Evolutionary conservation across 73 alveolate genomes (phyloP), one percentile per base, ranked within the genome.

Genomic region (Paramecium caudatum): DNA sequence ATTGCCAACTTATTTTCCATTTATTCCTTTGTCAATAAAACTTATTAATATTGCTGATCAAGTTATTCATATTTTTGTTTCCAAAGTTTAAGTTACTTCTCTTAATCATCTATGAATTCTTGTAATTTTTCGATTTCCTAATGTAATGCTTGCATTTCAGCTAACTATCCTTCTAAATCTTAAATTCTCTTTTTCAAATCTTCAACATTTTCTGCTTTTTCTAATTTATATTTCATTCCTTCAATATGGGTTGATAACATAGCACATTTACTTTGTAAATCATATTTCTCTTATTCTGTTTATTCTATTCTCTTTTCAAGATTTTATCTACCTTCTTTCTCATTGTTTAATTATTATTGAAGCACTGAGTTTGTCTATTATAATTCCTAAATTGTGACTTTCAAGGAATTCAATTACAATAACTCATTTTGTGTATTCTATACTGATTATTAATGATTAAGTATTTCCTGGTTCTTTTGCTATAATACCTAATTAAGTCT

Each of bases 231-330:
- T 12, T 74, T 41, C 88, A 37, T 39, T 0, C 47, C 47, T 41
- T 74, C 68, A 45, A 74, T 74, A 5, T 74, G 88, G 17, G 88
- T 74, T 15, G 88, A 74, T 2, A 74, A 25, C 88, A 74, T 74
- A 41, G 88, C 88, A 19, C 43, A 19, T 43, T 74, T 74, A 74
- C 68, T 74, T 74, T 74, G 43, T 15, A 74, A 41, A 74, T 74
- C 88, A 16, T 74, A 41, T 45, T 45, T 74, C 32, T 74, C 88
- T 45, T 74, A 74, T 45, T 74, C 62, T 41, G 88, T 16, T 21
- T 74, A 21, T 74, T 36, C 13, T 15, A 74, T 74, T 21, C 10
- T 45, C 21, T 74, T 4, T 12, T 74, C 88, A 17, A 74, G 43
- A 41, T 43, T 37, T 4, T 74, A 16, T 74, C 88, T 5, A 27